Conservation (phyloP, 2,329 filamentous ascomycete genomes). For the Aspergillus brasiliensis region DNA sequence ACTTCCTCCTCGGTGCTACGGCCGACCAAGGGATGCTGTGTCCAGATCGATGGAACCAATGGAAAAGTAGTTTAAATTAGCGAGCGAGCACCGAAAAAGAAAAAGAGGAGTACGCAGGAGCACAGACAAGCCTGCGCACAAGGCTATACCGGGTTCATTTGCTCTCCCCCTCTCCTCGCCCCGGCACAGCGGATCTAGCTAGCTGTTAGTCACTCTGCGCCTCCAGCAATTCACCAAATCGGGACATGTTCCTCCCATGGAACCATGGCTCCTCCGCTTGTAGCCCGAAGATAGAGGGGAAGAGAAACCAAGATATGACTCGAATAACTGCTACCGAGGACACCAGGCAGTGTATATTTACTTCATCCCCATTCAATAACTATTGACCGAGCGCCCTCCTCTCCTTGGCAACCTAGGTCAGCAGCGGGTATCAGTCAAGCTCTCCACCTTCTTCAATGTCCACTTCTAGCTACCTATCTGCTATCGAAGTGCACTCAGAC, state of each 20-base stretch:
- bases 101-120: constrained; percentile 5
- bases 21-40: constrained; percentile 1
- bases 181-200: constrained; percentile 16
- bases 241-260: not conserved
- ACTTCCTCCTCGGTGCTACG: constrained; percentile 2
- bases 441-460: not conserved
- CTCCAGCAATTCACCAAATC: not conserved
- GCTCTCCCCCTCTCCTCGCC: constrained; percentile 7
- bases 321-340: not conserved
- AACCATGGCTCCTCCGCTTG: not conserved
- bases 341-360: no score
- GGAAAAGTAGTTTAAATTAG: constrained; percentile 1
- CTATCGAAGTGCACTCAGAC: not conserved
- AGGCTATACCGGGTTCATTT: constrained; percentile 14
- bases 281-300: not conserved
- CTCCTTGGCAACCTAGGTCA: not conserved
- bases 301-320: not conserved
- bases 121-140: constrained; percentile 18
- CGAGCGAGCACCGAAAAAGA: constrained; percentile 2
- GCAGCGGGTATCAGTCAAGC: constrained; percentile 1
- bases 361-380: no score
- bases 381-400: no score
- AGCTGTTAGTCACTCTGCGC: constrained; percentile 6
- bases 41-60: constrained; percentile 15
- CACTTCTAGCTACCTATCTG: not conserved